These are phyloP conservation scores for Salicornia ramosissima DNA, from an alignment of 148 eudicot genomes.

Conservation along the genomic window DNA sequence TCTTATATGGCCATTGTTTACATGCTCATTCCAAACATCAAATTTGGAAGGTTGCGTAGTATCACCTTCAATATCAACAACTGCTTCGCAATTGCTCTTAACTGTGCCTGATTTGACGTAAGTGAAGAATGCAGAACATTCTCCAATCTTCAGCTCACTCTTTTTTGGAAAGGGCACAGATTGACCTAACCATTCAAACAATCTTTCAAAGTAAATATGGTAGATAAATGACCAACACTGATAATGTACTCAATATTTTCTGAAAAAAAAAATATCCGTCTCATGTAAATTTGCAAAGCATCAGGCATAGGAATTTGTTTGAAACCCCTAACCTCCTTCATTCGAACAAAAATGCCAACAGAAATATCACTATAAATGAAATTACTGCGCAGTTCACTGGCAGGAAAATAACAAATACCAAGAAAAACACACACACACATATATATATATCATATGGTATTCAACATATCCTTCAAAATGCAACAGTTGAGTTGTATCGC, in stretches of 20 bases:
- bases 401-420: not conserved
- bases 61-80: conserved; percentile 30
- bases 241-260: not conserved
- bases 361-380: not conserved
- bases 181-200: conserved; percentile 42
- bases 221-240: not conserved
- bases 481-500: not conserved
- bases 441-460: not conserved
- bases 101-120: conserved; percentile 65
- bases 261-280: not conserved
- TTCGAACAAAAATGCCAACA: not conserved
- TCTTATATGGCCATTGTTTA: conserved; percentile 25
- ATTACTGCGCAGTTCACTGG: not conserved
- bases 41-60: conserved; percentile 27
- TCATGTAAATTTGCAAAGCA: not conserved
- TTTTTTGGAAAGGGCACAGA: conserved; percentile 51
- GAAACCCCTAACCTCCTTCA: not conserved
- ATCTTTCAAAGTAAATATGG: conserved; percentile 11
- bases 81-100: conserved; percentile 38
- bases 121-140: conserved; percentile 86
- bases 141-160: conserved; percentile 88
- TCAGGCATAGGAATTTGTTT: not conserved
- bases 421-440: not conserved
- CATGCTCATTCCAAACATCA: conserved; percentile 30
- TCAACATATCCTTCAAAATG: not conserved